phyloP scores from a whole-genome alignment of 2,329 filamentous ascomycete genomes.

The Dactylonectria estremocensis region DNA sequence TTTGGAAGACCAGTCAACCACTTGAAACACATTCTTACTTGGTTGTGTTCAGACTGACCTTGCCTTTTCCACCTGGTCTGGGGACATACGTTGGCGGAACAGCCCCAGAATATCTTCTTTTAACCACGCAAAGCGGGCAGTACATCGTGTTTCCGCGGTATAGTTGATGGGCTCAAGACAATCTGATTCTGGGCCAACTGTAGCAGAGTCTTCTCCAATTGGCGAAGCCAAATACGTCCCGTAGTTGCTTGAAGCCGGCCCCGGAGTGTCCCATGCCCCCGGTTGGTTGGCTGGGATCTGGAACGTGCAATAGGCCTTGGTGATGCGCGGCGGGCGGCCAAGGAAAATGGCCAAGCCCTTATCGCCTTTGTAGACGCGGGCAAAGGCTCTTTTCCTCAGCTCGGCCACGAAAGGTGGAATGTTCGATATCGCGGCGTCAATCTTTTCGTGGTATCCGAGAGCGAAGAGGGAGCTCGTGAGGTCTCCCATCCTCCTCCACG shows the following conservation, averaged over 20 bases:
- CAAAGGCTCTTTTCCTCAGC: slow-evolving; percentile 58
- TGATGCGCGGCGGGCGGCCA: slow-evolving; percentile 62
- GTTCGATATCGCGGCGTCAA: slow-evolving; percentile 20
- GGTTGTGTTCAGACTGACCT: background rate
- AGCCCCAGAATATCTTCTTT: slow-evolving; percentile 37
- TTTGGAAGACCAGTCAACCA: background rate
- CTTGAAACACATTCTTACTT: background rate
- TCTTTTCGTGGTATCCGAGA: slow-evolving; percentile 62
- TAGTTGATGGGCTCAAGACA: slow-evolving; percentile 25
- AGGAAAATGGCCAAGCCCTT: slow-evolving; percentile 58
- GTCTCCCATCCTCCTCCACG: slow-evolving; percentile 63
- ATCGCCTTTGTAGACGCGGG: slow-evolving; percentile 60
- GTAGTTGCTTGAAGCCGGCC: background rate
- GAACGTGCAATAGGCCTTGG: slow-evolving; percentile 19
- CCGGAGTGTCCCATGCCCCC: slow-evolving; percentile 2
- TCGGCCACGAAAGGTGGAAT: slow-evolving; percentile 57
- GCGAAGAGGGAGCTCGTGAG: slow-evolving; percentile 62
- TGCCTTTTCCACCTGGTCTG: slow-evolving; percentile 9
- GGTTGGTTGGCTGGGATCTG: slow-evolving; percentile 20
- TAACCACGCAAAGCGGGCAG: slow-evolving; percentile 27
- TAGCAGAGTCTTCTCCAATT: background rate
- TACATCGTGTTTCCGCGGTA: slow-evolving; percentile 34
- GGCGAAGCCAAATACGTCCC: background rate
- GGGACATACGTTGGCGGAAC: slow-evolving; percentile 11
- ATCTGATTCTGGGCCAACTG: background rate